Percentiles rank a stretch among this genome's conserved stretches.
Conservation (phyloP, 257 asterid genomes). For the Leptodermis oblonga region DNA sequence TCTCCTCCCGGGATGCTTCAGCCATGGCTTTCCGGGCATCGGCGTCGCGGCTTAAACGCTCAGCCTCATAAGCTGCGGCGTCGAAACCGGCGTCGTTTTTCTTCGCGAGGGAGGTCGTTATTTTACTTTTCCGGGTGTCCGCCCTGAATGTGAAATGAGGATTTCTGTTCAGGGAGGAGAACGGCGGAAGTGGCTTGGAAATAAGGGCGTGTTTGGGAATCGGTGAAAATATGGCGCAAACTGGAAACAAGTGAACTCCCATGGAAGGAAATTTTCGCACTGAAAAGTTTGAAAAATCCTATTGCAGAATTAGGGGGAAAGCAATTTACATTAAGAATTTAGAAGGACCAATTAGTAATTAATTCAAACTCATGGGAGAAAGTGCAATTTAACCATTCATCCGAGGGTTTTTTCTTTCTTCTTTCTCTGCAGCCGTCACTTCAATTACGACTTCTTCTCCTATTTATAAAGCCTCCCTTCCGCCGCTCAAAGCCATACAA, state of each 20-base stretch:
- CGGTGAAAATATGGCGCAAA: conserved; percentile 30
- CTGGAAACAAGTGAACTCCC: conserved; percentile 42
- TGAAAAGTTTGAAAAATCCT: not conserved
- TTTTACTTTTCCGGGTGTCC: conserved; percentile 1
- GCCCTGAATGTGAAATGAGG: conserved; percentile 17
- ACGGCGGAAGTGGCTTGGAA: conserved; percentile 23
- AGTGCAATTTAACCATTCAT: not conserved
- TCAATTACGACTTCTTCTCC: not conserved
- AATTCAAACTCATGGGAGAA: not conserved
- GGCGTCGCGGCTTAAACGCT: conserved; percentile 71
- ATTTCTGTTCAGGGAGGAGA: conserved; percentile 15
- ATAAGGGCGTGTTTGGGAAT: conserved; percentile 22
- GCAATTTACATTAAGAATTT: too few relatives aligned
- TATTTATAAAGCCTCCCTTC: not conserved
- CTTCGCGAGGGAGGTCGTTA: conserved; percentile 27
- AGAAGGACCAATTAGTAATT: not conserved
- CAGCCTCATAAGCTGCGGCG: conserved; percentile 76
- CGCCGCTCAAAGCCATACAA: not conserved
- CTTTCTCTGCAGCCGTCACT: conserved; percentile 1
- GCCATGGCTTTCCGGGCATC: conserved; percentile 71
- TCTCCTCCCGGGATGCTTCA: conserved; percentile 40
- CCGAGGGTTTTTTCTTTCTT: not conserved
- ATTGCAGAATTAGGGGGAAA: not conserved
- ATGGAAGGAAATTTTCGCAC: conserved; percentile 13
- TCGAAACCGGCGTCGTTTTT: conserved; percentile 38